phyloP scores from a whole-genome alignment of 2,329 filamentous ascomycete species.

The Colletotrichum sp. region DNA sequence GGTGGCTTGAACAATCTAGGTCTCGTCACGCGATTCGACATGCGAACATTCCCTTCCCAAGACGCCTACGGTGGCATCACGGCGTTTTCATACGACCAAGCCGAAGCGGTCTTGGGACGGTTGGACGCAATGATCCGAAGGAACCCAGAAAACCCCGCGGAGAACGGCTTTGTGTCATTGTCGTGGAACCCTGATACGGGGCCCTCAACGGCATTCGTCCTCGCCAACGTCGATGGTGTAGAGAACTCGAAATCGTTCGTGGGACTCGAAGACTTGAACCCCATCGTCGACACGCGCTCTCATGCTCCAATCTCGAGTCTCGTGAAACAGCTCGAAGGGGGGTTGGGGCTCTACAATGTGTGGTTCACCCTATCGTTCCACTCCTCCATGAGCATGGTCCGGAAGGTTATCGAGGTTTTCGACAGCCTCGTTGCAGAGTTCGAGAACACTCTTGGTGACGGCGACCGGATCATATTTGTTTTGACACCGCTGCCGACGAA shows the following conservation, averaged over 20 bases:
- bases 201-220: not conserved
- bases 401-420: not conserved
- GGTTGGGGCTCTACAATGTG: not conserved
- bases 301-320: not conserved
- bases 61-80: constrained; percentile 8
- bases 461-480: constrained; percentile 1
- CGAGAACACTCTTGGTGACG: not conserved
- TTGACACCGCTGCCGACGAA: constrained; percentile 10
- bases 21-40: constrained; percentile 33
- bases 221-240: not conserved
- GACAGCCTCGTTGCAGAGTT: not conserved
- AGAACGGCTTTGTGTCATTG: not conserved
- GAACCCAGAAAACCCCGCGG: not conserved
- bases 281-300: not conserved
- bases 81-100: not conserved
- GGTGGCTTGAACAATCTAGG: constrained; percentile 51
- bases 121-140: not conserved
- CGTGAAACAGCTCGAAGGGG: not conserved
- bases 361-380: constrained; percentile 7
- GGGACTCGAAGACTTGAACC: not conserved
- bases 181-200: not conserved
- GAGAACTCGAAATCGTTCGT: not conserved
- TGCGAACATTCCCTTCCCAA: constrained; percentile 26
- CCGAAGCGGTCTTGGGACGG: not conserved
- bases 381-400: not conserved